Evolutionary conservation across 495 filamentous ascomycete genomes (phyloP), one percentile per base, ranked within the genome.

Genomic region (Penicillium cataractarum): DNA sequence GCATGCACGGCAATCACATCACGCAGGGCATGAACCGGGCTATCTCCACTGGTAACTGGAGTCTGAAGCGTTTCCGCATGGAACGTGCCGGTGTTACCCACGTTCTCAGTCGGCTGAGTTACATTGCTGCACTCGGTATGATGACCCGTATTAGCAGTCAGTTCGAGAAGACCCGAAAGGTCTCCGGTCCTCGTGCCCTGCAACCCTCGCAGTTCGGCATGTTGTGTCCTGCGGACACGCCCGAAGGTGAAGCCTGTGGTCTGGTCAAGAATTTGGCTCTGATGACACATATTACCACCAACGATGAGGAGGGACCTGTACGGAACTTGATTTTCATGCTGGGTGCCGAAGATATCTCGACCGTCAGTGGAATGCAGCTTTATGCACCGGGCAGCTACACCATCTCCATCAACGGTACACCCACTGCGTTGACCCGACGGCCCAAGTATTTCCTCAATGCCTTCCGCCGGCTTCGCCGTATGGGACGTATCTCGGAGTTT

Each of bases 61-160:
- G 83, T 58, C 82, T 98, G 56, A 96, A 95, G 74, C 92, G 96
- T 73, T 98, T 98, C 80, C 92, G 92, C 75, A 99, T 98, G 95
- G 93, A 97, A 70, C 85, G 95, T 74, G 95, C 95, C 22, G 95
- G 95, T 68, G 93, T 99, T 10, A 97, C 95, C 3, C 95, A 99
- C 74, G 93, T 99, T 57, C 82, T 99, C 19, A 97, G 93, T 78
- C 87, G 95, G 46, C 79, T 98, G 49, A 97, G 93, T 74, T 99
- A 97, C 70, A 97, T 98, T 77, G 91, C 90, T 66, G 96, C 96
- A 12, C 84, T 99, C n/a, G 96, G 96, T 58, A 98, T 98, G 96
- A 98, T 99, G 96, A 98, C 96, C 12, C 87, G 95, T 67, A 98
- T 98, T 66, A 93, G 88, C 78, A 96, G 91, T 84, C 95, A 98